A percentile compares a stretch with the other conserved stretches of the same genome.
Evolutionary conservation across 805 yeast species (phyloP).

Genomic region (Schwanniomyces yamadae): DNA sequence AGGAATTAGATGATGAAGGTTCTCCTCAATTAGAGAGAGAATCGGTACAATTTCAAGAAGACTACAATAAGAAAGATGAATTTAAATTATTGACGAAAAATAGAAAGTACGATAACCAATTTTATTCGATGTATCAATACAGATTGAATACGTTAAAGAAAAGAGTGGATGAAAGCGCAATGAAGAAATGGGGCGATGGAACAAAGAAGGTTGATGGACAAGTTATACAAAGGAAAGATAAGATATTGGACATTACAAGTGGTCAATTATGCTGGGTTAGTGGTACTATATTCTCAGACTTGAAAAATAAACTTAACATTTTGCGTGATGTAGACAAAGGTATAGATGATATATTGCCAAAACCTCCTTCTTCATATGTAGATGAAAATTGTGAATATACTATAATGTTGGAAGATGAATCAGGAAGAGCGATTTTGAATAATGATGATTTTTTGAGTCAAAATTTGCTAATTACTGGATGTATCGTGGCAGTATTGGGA

Average conservation of each 20-base stretch:
- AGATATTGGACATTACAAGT: slow-evolving; percentile 58
- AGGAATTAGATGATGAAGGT: slow-evolving; percentile 1
- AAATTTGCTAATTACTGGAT: slow-evolving; percentile 78
- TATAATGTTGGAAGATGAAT: slow-evolving; percentile 87
- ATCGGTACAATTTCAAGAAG: neutral
- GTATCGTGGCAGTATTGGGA: slow-evolving; percentile 83
- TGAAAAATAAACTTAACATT: slow-evolving; percentile 83
- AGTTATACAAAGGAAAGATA: slow-evolving; percentile 31
- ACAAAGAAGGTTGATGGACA: slow-evolving; percentile 32
- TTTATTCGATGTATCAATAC: slow-evolving; percentile 44
- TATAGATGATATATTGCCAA: slow-evolving; percentile 49
- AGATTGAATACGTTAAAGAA: slow-evolving; percentile 31
- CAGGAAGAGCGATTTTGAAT: slow-evolving; percentile 77
- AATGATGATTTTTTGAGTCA: slow-evolving; percentile 55
- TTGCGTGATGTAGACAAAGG: slow-evolving; percentile 73
- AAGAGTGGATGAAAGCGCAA: slow-evolving; percentile 33
- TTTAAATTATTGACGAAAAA: slow-evolving; percentile 19
- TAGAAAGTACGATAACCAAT: slow-evolving; percentile 39
- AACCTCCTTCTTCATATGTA: slow-evolving; percentile 28
- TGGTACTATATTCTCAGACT: slow-evolving; percentile 84
- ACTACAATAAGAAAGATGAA: slow-evolving; percentile 14
- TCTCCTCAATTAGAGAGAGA: neutral
- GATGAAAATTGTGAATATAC: slow-evolving; percentile 23
- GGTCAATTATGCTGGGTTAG: slow-evolving; percentile 74
- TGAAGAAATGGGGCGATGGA: slow-evolving; percentile 55